Conservation (phyloP, 1,284 basidiomycete genomes). For the Vanrija sp. region DNA sequence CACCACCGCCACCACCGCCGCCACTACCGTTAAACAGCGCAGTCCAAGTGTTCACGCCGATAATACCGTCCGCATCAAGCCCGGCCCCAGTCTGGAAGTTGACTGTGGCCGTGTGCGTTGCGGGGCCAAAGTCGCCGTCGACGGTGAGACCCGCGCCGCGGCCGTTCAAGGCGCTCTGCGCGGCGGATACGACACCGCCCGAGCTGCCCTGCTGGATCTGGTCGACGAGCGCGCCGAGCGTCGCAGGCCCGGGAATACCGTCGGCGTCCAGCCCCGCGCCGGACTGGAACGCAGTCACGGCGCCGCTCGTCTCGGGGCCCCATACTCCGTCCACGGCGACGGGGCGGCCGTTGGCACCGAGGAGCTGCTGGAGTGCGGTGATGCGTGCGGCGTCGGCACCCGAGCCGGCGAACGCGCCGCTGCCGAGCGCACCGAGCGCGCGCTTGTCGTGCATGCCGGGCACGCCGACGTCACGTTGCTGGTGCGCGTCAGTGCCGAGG, state of each 20-base stretch:
- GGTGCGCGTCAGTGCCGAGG: too few relatives aligned
- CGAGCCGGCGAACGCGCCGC: background rate
- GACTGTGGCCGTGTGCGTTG: background rate
- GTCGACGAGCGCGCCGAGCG: constrained; percentile 6
- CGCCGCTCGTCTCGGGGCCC: background rate
- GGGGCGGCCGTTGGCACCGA: background rate
- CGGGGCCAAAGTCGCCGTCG: constrained; percentile 8
- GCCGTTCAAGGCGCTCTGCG: background rate
- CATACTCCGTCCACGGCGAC: constrained; percentile 3
- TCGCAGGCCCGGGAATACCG: constrained; percentile 1
- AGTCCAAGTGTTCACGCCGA: constrained; percentile 4
- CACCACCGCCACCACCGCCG: background rate
- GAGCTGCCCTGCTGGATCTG: background rate
- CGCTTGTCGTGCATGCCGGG: too few relatives aligned
- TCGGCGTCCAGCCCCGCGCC: background rate
- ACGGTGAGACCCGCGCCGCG: background rate
- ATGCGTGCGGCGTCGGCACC: background rate
- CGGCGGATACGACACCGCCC: background rate
- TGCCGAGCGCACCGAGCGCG: background rate
- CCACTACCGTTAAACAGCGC: background rate
- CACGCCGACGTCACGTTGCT: too few relatives aligned
- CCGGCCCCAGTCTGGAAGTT: background rate
- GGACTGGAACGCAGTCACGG: constrained; percentile 1
- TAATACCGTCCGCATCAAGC: background rate
- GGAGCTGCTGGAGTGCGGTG: constrained; percentile 6